Evolutionary conservation across 129 eudicot genomes (phyloP).

Genomic region (Lactuca sativa): DNA sequence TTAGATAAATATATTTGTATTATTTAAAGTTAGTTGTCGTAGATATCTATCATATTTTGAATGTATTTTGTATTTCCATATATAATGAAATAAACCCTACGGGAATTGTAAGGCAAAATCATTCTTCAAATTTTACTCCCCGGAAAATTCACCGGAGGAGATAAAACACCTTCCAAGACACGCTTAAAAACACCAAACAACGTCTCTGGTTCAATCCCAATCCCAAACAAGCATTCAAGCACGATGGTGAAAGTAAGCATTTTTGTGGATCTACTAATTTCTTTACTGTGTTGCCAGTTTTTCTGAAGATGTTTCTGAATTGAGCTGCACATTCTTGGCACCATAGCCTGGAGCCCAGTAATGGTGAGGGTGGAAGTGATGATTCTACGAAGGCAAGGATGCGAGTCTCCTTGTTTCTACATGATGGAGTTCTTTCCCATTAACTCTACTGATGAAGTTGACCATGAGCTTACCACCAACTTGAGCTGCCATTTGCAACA

Average conservation of each 20-base stretch:
- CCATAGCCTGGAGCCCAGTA: slow-evolving; percentile 45
- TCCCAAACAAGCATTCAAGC: slow-evolving; percentile 73
- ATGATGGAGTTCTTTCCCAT: slow-evolving; percentile 75
- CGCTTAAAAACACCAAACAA: slow-evolving; percentile 53
- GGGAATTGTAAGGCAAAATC: too few relatives aligned
- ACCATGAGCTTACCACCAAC: slow-evolving; percentile 59
- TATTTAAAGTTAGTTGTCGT: too few relatives aligned
- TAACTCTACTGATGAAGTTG: slow-evolving; percentile 71
- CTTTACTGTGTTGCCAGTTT: slow-evolving; percentile 40
- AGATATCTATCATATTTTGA: too few relatives aligned
- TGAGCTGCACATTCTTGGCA: slow-evolving; percentile 54
- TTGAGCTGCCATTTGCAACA: too few relatives aligned
- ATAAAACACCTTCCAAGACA: slow-evolving; percentile 77
- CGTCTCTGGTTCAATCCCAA: slow-evolving; percentile 40
- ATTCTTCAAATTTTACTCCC: too few relatives aligned
- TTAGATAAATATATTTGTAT: too few relatives aligned
- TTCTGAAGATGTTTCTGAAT: slow-evolving; percentile 42
- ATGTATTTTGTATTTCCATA: too few relatives aligned
- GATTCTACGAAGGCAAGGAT: slow-evolving; percentile 58
- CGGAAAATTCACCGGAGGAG: slow-evolving; percentile 51
- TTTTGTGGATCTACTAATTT: slow-evolving; percentile 47
- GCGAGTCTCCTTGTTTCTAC: slow-evolving; percentile 84
- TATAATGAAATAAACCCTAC: too few relatives aligned
- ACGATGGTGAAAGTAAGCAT: slow-evolving; percentile 59
- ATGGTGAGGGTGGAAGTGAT: slow-evolving; percentile 50